Evolutionary conservation across 148 eudicot species (phyloP), one percentile per base, ranked within the genome.

Genomic region (Rhododendron ovatum): DNA sequence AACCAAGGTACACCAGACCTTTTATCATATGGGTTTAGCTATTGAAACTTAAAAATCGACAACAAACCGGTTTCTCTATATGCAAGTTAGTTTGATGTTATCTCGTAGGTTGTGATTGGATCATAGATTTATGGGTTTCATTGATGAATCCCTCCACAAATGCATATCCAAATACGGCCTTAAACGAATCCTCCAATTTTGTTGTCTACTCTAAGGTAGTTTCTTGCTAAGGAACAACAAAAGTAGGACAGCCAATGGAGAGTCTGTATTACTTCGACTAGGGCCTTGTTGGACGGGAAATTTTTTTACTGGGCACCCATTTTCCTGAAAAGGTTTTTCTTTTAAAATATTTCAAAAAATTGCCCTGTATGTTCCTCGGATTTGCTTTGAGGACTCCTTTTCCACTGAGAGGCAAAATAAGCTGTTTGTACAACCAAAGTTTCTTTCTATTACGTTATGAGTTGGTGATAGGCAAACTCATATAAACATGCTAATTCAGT

Each of bases 1-100:
- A 77, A 92, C 93, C 76, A 96, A 95, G 99, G 99, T 96, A 86
- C 69, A 22, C 22, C 22, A 41, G 6, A 45, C 22, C 15, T 18
- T 51, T 47, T 63, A 13, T 86, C 79, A 43, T 12, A 48, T 67
- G 50, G 77, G 51, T 65, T 47, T 55, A 11, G 3, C 15, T 2
- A 20, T 57, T 39, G 28, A 26, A 79, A 18, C 37, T 80, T 10
- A 35, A 11, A 35, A 9, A 82, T 55, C 9, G 2, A 59, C 37
- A 33, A 33, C 4, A 67, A 28, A 6, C 18, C 22, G 13, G 30
- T 28, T 69, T 28, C 75, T 28, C 13, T 63, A 22, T 5, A 69
- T 63, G 28, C 69, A 63, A 63, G 69, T 63, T 59, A 63, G 69
- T 69, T 69, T 69, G 35, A 69, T 69, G 75, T 69, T 69, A 69